These are phyloP conservation scores for Nemania sp. DNA, from an alignment of 2,329 filamentous ascomycete genomes.

Conservation along the genomic window DNA sequence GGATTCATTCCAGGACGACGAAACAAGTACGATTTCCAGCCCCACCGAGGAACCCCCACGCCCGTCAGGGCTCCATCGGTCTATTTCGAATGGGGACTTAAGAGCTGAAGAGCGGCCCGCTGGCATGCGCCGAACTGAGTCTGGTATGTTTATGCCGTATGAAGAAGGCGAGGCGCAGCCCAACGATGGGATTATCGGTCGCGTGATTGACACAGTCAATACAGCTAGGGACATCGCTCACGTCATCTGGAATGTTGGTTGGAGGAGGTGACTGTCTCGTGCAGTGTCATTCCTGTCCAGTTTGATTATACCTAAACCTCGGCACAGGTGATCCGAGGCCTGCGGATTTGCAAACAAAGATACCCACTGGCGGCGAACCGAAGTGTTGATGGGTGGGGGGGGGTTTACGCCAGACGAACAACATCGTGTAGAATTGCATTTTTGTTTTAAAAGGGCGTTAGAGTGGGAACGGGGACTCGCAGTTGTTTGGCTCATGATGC, in stretches of 20 bases:
- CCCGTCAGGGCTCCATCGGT: slow-evolving; percentile 58
- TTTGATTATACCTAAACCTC: slow-evolving; percentile 2
- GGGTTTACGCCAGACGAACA: slow-evolving; percentile 13
- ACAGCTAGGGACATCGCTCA: slow-evolving; percentile 77
- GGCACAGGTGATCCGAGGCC: slow-evolving; percentile 3
- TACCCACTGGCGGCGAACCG: slow-evolving; percentile 16
- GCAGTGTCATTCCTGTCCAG: background rate
- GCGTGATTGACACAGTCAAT: slow-evolving; percentile 84
- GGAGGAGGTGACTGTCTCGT: slow-evolving; percentile 62
- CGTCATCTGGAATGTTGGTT: slow-evolving; percentile 78
- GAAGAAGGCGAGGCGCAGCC: slow-evolving; percentile 76
- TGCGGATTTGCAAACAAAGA: slow-evolving; percentile 26
- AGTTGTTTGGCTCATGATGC: slow-evolving; percentile 32
- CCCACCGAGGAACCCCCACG: slow-evolving; percentile 37
- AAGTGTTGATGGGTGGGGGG: slow-evolving; percentile 2
- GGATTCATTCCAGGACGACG: slow-evolving; percentile 64
- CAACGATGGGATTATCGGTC: slow-evolving; percentile 76
- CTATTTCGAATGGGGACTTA: slow-evolving; percentile 63
- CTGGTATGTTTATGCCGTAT: slow-evolving; percentile 92
- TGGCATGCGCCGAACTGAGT: slow-evolving; percentile 81
- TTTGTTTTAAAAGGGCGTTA: slow-evolving; percentile 35
- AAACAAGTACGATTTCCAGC: slow-evolving; percentile 45
- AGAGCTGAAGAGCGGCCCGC: slow-evolving; percentile 63
- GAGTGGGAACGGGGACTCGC: slow-evolving; percentile 30
- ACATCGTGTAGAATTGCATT: slow-evolving; percentile 35